phyloP scores from a whole-genome alignment of 208 protist genomes.

The Crithidia mellificae region DNA sequence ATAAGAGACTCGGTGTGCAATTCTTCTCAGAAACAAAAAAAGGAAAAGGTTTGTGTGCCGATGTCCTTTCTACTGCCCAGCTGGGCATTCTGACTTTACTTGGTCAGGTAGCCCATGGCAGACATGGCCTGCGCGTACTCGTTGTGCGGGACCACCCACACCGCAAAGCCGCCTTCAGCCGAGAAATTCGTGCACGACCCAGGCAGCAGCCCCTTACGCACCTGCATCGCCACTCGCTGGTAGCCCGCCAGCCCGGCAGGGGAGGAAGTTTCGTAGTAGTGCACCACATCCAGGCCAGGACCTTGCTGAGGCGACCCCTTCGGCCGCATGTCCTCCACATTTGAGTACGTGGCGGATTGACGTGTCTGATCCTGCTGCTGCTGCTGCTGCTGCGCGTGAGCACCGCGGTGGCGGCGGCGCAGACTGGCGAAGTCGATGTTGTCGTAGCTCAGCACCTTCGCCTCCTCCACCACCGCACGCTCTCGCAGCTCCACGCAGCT shows the following conservation, averaged over 20 bases:
- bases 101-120: conserved; percentile 18
- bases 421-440: conserved; percentile 35
- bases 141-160: conserved; percentile 33
- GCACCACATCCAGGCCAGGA: conserved; percentile 37
- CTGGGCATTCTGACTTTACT: neutral
- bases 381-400: neutral
- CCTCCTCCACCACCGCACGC: conserved; percentile 22
- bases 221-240: conserved; percentile 31
- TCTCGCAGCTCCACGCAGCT: conserved; percentile 41
- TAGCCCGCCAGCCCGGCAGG: conserved; percentile 33
- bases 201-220: conserved; percentile 29
- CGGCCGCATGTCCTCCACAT: conserved; percentile 27
- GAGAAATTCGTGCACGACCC: conserved; percentile 35
- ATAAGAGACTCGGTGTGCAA: neutral
- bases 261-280: conserved; percentile 43
- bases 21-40: neutral
- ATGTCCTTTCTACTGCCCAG: too few relatives aligned
- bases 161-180: conserved; percentile 33
- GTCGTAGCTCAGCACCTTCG: conserved; percentile 25
- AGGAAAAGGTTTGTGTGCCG: neutral
- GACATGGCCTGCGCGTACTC: conserved; percentile 26
- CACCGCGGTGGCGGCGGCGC: conserved; percentile 2
- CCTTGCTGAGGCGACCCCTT: conserved; percentile 9
- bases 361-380: too few relatives aligned
- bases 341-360: conserved; percentile 17